A percentile compares a stretch with the other conserved stretches of the same genome.
Conservation (phyloP, 2,329 filamentous ascomycete species). For the Nectriaceae sp. region DNA sequence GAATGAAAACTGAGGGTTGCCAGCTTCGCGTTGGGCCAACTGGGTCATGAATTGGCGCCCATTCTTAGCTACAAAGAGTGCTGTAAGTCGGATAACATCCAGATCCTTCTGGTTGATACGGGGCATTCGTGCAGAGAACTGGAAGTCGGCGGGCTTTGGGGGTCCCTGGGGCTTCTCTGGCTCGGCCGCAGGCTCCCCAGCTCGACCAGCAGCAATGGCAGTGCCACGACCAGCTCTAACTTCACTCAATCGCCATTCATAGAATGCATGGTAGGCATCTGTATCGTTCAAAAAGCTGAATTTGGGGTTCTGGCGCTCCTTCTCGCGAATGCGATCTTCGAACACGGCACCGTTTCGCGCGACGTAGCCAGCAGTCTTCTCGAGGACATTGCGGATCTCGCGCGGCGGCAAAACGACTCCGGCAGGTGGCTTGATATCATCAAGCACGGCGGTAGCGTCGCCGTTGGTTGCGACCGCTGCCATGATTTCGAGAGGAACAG, state of each 20-base stretch:
- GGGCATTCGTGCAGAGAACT: constrained; percentile 95
- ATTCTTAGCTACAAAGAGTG: constrained; percentile 89
- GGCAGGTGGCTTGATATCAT: constrained; percentile 75
- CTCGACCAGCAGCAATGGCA: constrained; percentile 73
- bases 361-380: constrained; percentile 94
- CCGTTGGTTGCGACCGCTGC: constrained; percentile 48
- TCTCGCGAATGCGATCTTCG: constrained; percentile 82
- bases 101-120: constrained; percentile 95
- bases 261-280: constrained; percentile 87
- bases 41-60: constrained; percentile 90
- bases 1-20: constrained; percentile 96
- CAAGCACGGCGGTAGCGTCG: constrained; percentile 54
- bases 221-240: constrained; percentile 83
- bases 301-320: constrained; percentile 82
- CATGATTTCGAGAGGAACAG: constrained; percentile 22
- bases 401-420: constrained; percentile 88
- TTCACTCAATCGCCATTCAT: constrained; percentile 86
- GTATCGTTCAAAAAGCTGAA: constrained; percentile 81
- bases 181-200: constrained; percentile 59
- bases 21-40: constrained; percentile 82
- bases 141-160: constrained; percentile 80
- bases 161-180: constrained; percentile 75
- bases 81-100: constrained; percentile 73
- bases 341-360: constrained; percentile 68
- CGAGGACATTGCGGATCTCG: constrained; percentile 80